Conservation (phyloP, 2,329 filamentous ascomycete species). For the Phoma herbarum region DNA sequence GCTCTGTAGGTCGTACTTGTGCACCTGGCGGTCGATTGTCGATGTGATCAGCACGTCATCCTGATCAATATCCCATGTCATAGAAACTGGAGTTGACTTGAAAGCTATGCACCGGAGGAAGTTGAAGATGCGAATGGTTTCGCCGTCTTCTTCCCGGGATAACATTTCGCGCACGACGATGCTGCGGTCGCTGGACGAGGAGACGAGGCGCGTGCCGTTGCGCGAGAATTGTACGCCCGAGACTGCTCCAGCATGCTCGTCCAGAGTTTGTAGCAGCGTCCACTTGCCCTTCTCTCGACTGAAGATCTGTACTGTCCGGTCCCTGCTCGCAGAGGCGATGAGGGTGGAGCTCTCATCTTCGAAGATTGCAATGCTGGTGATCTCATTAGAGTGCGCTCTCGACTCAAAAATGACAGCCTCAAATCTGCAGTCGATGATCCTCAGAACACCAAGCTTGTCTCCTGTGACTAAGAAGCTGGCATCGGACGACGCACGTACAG, state of each 20-base stretch:
- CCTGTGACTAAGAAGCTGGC: conserved; percentile 78
- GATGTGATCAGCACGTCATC: conserved; percentile 65
- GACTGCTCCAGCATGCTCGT: conserved; percentile 90
- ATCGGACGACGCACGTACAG: conserved; percentile 66
- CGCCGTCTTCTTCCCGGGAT: conserved; percentile 68
- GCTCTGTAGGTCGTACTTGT: conserved; percentile 68
- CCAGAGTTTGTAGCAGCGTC: conserved; percentile 86
- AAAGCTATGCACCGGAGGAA: conserved; percentile 80
- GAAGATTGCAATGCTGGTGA: conserved; percentile 80
- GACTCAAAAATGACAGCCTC: conserved; percentile 72
- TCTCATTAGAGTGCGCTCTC: conserved; percentile 86
- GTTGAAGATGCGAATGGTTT: conserved; percentile 75
- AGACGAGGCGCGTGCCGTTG: conserved; percentile 76
- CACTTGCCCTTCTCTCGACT: conserved; percentile 66
- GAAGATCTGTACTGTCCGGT: conserved; percentile 95
- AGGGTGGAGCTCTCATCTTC: conserved; percentile 71
- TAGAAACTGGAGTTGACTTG: conserved; percentile 86
- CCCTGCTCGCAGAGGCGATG: conserved; percentile 79
- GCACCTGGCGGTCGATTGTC: conserved; percentile 69
- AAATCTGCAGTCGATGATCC: conserved; percentile 70
- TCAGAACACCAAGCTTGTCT: conserved; percentile 84
- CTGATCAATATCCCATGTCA: conserved; percentile 73
- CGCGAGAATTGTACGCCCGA: conserved; percentile 78
- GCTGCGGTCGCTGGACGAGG: conserved; percentile 84
- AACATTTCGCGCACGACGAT: conserved; percentile 83